Evolutionary conservation across 75 land plant genomes (phyloP).

Genomic region (Pinus tabuliformis): DNA sequence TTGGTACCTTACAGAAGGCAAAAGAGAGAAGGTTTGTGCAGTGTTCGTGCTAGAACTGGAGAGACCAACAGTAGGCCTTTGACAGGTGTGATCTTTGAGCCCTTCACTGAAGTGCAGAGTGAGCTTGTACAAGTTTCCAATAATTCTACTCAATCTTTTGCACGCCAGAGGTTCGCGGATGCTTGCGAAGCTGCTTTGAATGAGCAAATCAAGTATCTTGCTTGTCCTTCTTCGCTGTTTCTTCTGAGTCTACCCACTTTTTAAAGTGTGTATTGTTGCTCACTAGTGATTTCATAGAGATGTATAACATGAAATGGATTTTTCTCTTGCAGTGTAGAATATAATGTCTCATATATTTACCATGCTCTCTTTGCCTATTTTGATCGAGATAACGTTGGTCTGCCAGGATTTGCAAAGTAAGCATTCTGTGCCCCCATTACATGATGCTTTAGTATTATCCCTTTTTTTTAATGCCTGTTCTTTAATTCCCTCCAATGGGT

Average conservation of each 20-base stretch:
- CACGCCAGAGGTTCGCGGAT: conserved; percentile 64
- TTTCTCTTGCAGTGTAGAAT: conserved; percentile 77
- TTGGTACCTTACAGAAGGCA: background rate
- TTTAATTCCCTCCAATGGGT: background rate
- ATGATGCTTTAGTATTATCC: background rate
- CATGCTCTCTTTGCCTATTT: conserved; percentile 91
- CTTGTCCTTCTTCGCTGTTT: background rate
- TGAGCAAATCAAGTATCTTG: conserved; percentile 41
- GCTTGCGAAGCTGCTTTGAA: conserved; percentile 76
- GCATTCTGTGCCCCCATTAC: background rate
- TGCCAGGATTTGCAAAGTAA: conserved; percentile 88
- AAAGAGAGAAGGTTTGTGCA: background rate
- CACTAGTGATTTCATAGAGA: background rate
- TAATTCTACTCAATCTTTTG: conserved; percentile 56
- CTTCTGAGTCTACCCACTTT: conserved; percentile 2
- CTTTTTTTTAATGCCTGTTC: background rate
- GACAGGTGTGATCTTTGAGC: conserved; percentile 77
- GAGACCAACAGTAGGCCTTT: conserved; percentile 21
- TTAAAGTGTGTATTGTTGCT: background rate
- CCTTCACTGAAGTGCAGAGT: conserved; percentile 82
- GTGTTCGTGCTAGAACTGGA: conserved; percentile 14
- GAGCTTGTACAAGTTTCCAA: conserved; percentile 68
- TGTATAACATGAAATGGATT: conserved; percentile 4
- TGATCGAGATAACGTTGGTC: conserved; percentile 87
- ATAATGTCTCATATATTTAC: conserved; percentile 87